These are phyloP conservation scores for Psilocybe sp. DNA, from an alignment of 768 basidiomycete species.

Conservation along the genomic window DNA sequence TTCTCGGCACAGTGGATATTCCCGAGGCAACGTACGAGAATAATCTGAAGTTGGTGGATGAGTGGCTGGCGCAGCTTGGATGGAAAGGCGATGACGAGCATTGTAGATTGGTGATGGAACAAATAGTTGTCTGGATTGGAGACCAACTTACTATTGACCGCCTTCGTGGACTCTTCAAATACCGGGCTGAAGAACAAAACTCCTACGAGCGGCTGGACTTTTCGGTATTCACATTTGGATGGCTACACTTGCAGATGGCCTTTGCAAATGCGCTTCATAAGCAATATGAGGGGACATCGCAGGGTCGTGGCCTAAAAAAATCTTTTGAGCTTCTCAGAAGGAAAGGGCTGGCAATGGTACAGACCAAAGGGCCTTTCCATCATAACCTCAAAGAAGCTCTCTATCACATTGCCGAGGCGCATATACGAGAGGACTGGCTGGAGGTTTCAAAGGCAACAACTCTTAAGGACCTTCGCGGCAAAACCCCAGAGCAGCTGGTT, in stretches of 20 bases:
- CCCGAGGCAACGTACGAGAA: conserved; percentile 39
- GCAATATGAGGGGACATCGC: conserved; percentile 34
- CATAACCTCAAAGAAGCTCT: conserved; percentile 34
- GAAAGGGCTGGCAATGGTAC: conserved; percentile 23
- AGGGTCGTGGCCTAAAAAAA: conserved; percentile 22
- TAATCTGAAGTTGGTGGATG: conserved; percentile 24
- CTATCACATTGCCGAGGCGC: conserved; percentile 33
- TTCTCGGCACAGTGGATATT: conserved; percentile 32
- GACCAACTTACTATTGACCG: conserved; percentile 35
- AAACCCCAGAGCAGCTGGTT: conserved; percentile 22
- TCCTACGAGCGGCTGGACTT: conserved; percentile 36
- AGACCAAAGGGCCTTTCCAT: conserved; percentile 29
- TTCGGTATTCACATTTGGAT: conserved; percentile 30
- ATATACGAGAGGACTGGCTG: conserved; percentile 31
- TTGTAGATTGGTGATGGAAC: conserved; percentile 17
- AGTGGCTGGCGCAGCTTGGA: conserved; percentile 29
- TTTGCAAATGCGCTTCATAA: conserved; percentile 36
- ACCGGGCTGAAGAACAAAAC: conserved; percentile 33
- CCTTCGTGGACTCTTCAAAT: conserved; percentile 34
- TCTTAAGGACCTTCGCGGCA: conserved; percentile 22
- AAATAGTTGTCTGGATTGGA: conserved; percentile 29
- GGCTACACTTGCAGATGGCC: conserved; percentile 41
- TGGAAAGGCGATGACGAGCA: conserved; percentile 15
- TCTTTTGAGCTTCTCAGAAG: conserved; percentile 27
- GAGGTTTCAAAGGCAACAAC: conserved; percentile 17